Base-by-base conservation (phyloP, 1,284 basidiomycete species). In the Tylopilus sp. region DNA sequence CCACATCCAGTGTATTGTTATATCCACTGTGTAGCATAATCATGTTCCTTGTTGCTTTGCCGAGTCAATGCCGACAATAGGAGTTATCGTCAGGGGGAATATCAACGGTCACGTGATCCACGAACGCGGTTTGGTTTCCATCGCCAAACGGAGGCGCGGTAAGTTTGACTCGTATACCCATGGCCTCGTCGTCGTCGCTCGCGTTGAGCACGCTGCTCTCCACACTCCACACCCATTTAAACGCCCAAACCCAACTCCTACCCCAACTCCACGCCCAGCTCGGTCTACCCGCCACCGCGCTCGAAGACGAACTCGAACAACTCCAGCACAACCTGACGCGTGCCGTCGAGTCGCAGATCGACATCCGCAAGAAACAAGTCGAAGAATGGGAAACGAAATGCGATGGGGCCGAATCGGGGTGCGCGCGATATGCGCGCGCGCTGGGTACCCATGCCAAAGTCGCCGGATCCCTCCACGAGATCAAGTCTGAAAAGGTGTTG, bases 191-290 rank as follows among this genome's bases (percentile, higher is more conserved):
- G 33, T 70, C 77, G 60, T 80, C 78, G 60, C 70, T 81, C 65
- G 74, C 80, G 32, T 67, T 90, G 57, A 91, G 90, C 57, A 83
- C 90, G 15, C 83, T 94, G 13, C 82, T 94, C 12, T 88, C 91
- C 75, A 90, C 91, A n/a, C 78, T 95, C 32, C 92, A 94, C 69
- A 86, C 89, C 16, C 91, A 93, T 74, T 81, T 95, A 4, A 91
- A 91, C 75, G 82, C 89, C 4, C 92, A 94, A 79, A 93, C 91
- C 0, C 87, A 91, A 69, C 81, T 93, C 22, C 81, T 95, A 15
- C 93, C 93, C 9, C 88, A 89, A 8, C 82, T 95, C 8, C 92
- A 94, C 70, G 81, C 82, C 6, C 88, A 88, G 69, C 90, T 95
- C 19, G 93, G 93, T 33, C 82, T 94, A 22, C 91, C 93, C 26